Evolutionary conservation across 2,329 filamentous ascomycete genomes (phyloP).

Genomic region (Fusarium beomiforme): DNA sequence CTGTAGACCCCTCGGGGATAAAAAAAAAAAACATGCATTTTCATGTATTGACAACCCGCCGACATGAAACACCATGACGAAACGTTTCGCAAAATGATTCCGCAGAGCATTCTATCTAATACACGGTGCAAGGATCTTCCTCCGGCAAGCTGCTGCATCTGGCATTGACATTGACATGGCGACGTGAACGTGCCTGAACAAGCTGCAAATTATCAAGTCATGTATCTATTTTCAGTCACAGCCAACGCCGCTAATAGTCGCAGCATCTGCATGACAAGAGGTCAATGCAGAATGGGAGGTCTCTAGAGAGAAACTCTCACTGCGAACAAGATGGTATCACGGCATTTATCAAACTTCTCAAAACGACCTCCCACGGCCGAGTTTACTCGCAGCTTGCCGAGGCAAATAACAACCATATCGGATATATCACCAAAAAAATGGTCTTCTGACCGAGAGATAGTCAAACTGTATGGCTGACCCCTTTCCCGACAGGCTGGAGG

Average conservation of each 20-base stretch:
- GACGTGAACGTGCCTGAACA: slow-evolving; percentile 7
- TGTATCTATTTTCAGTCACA: slow-evolving; percentile 22
- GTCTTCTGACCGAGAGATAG: slow-evolving; percentile 28
- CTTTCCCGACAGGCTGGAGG: slow-evolving; percentile 37
- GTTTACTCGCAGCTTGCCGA: slow-evolving; percentile 1
- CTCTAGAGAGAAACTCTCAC: not conserved
- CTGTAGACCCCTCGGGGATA: not conserved
- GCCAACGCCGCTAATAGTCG: not conserved
- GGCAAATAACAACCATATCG: slow-evolving; percentile 9
- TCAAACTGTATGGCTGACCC: slow-evolving; percentile 7
- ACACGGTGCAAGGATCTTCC: slow-evolving; percentile 16
- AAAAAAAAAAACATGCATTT: slow-evolving; percentile 7
- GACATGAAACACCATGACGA: slow-evolving; percentile 42
- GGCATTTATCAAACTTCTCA: not conserved
- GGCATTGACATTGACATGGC: slow-evolving; percentile 10
- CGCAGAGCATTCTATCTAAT: slow-evolving; percentile 16
- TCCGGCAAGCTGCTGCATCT: slow-evolving; percentile 16
- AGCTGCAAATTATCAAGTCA: slow-evolving; percentile 11
- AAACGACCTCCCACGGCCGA: slow-evolving; percentile 1
- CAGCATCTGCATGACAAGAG: not conserved
- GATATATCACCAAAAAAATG: slow-evolving; percentile 19
- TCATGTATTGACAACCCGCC: slow-evolving; percentile 17
- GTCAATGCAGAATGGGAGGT: not conserved
- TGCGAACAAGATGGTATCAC: not conserved
- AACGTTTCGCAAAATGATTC: slow-evolving; percentile 38